A percentile compares a stretch with the other conserved stretches of the same genome.
Evolutionary conservation across 306 rosid genomes (phyloP).

Genomic region (Cicer chorassanicum): DNA sequence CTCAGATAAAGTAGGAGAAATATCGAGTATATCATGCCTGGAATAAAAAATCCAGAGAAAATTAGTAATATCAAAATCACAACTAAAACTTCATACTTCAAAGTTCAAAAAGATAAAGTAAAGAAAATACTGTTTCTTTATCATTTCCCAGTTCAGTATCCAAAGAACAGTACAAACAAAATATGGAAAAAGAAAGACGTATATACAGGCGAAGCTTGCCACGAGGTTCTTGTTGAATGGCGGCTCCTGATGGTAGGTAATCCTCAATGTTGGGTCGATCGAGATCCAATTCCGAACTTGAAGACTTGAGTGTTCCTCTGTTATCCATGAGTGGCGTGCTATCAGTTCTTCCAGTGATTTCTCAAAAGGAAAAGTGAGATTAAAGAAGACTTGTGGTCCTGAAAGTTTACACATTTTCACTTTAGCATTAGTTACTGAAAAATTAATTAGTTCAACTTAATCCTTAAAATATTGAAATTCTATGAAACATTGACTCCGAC

Average conservation of each 20-base stretch:
- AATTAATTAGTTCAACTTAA: neutral
- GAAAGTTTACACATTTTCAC: neutral
- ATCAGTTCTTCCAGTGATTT: slow-evolving; percentile 33
- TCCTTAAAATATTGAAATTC: neutral
- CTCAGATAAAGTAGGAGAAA: slow-evolving; percentile 86
- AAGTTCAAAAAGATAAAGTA: slow-evolving; percentile 14
- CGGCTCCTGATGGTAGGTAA: slow-evolving; percentile 80
- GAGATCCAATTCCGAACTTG: slow-evolving; percentile 82
- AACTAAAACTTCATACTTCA: neutral
- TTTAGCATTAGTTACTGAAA: neutral
- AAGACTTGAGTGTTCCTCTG: slow-evolving; percentile 52
- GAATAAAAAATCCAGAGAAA: slow-evolving; percentile 29
- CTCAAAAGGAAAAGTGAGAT: neutral
- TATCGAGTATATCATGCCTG: slow-evolving; percentile 90
- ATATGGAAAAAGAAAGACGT: slow-evolving; percentile 39
- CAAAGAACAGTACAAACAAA: slow-evolving; percentile 19
- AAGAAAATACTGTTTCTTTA: slow-evolving; percentile 15
- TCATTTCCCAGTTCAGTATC: slow-evolving; percentile 3
- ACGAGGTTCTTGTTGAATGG: slow-evolving; percentile 81
- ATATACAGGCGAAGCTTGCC: slow-evolving; percentile 84
- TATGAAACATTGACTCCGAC: too few species aligned
- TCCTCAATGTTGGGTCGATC: slow-evolving; percentile 94
- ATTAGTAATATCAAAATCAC: slow-evolving; percentile 12
- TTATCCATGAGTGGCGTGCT: slow-evolving; percentile 45
- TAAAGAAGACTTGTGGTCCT: slow-evolving; percentile 10